A percentile compares a stretch with the other conserved stretches of the same genome.
Evolutionary conservation across 2,329 filamentous ascomycete species (phyloP).

Genomic region (Pyricularia pennisetigena): DNA sequence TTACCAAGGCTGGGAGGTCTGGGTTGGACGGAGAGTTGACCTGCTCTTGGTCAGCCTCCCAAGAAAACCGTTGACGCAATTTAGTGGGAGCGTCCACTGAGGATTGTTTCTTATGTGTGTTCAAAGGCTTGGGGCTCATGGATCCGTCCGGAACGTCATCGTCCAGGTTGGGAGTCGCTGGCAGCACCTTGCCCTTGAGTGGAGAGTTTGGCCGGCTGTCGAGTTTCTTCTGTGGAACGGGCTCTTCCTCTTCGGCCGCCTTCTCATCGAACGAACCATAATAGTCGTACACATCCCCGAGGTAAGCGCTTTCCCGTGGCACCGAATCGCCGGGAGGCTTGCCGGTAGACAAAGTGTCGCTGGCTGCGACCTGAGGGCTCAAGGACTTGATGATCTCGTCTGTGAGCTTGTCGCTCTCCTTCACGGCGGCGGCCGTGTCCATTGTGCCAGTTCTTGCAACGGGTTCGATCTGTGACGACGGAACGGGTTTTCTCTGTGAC

Average conservation of each 20-base stretch:
- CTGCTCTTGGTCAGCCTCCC: slow-evolving; percentile 25
- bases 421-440: slow-evolving; percentile 38
- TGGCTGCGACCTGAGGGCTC: slow-evolving; percentile 28
- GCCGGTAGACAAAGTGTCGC: neutral
- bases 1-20: neutral
- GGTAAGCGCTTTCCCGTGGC: slow-evolving; percentile 48
- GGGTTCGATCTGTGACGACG: slow-evolving; percentile 13
- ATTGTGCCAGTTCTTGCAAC: slow-evolving; percentile 32
- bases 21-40: slow-evolving; percentile 5
- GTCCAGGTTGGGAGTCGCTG: neutral
- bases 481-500: neutral
- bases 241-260: slow-evolving; percentile 4
- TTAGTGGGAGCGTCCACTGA: neutral
- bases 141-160: neutral
- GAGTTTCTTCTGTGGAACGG: neutral
- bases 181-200: neutral
- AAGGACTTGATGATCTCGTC: slow-evolving; percentile 69
- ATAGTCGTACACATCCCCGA: slow-evolving; percentile 58
- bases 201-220: neutral
- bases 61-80: slow-evolving; percentile 27
- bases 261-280: slow-evolving; percentile 42
- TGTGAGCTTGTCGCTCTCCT: slow-evolving; percentile 61
- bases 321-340: slow-evolving; percentile 3
- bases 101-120: slow-evolving; percentile 1
- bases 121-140: slow-evolving; percentile 4